These are phyloP conservation scores for Ceratocystis albifundus DNA, from an alignment of 2,329 filamentous ascomycete genomes.

Conservation along the genomic window DNA sequence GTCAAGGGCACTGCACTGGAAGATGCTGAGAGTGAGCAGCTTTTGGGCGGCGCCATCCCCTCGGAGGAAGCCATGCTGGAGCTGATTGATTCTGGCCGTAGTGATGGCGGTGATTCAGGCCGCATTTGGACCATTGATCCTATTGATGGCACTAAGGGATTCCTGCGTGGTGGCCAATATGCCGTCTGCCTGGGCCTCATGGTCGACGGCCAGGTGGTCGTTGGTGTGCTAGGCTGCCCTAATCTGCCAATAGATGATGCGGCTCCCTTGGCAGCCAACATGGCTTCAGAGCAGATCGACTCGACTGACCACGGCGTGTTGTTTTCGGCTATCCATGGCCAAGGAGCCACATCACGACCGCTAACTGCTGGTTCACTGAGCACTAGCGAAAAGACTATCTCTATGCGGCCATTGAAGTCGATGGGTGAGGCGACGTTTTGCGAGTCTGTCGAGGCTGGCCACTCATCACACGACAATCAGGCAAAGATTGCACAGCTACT, in stretches of 20 bases:
- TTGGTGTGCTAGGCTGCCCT: constrained; percentile 88
- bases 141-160: constrained; percentile 96
- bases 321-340: constrained; percentile 69
- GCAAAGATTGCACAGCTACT: constrained; percentile 60
- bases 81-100: constrained; percentile 56
- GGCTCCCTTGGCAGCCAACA: constrained; percentile 49
- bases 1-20: constrained; percentile 55
- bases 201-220: constrained; percentile 84
- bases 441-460: constrained; percentile 87
- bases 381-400: constrained; percentile 49
- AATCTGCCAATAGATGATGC: constrained; percentile 81
- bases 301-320: constrained; percentile 67
- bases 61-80: constrained; percentile 55
- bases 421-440: constrained; percentile 81
- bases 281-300: constrained; percentile 56
- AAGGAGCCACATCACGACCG: constrained; percentile 70
- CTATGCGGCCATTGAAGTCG: constrained; percentile 52
- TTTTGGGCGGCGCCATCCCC: constrained; percentile 57
- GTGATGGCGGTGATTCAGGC: constrained; percentile 58
- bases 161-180: constrained; percentile 91
- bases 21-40: constrained; percentile 46
- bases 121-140: constrained; percentile 95
- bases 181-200: constrained; percentile 87
- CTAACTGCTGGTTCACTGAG: constrained; percentile 47
- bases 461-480: constrained; percentile 82